These are phyloP conservation scores for Fusarium virguliforme DNA, from an alignment of 2,329 filamentous ascomycete species.

Conservation along the genomic window DNA sequence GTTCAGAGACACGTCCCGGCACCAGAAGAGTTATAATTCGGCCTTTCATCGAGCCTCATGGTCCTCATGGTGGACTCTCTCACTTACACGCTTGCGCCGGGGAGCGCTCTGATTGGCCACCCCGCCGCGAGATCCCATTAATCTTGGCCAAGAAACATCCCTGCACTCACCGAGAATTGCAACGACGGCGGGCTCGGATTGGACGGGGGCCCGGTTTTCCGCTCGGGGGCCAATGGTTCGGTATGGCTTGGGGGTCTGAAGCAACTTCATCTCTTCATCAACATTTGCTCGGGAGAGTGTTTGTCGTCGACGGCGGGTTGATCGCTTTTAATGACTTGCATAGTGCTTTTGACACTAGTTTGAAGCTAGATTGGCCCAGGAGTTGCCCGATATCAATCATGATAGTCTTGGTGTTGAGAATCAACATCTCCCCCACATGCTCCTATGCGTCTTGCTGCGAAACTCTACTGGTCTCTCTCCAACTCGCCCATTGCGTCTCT, in stretches of 20 bases:
- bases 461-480: neutral
- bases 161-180: constrained; percentile 52
- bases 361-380: neutral
- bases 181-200: neutral
- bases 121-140: constrained; percentile 34
- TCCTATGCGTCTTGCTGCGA: neutral
- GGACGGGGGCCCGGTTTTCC: constrained; percentile 5
- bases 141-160: constrained; percentile 52
- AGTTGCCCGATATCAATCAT: neutral
- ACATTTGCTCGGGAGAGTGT: constrained; percentile 3
- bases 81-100: constrained; percentile 59
- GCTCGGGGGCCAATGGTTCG: constrained; percentile 5
- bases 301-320: neutral
- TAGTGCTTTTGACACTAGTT: neutral
- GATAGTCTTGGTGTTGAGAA: constrained; percentile 4
- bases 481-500: neutral
- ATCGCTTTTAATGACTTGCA: neutral
- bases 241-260: constrained; percentile 8
- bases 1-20: constrained; percentile 59
- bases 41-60: constrained; percentile 51
- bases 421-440: neutral
- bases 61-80: constrained; percentile 54
- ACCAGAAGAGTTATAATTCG: constrained; percentile 60
- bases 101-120: constrained; percentile 50
- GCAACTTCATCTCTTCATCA: constrained; percentile 12